A percentile compares a stretch with the other conserved stretches of the same genome.
These are phyloP conservation scores for Fusarium secorum DNA, from an alignment of 2,329 filamentous ascomycete genomes.

Conservation along the genomic window DNA sequence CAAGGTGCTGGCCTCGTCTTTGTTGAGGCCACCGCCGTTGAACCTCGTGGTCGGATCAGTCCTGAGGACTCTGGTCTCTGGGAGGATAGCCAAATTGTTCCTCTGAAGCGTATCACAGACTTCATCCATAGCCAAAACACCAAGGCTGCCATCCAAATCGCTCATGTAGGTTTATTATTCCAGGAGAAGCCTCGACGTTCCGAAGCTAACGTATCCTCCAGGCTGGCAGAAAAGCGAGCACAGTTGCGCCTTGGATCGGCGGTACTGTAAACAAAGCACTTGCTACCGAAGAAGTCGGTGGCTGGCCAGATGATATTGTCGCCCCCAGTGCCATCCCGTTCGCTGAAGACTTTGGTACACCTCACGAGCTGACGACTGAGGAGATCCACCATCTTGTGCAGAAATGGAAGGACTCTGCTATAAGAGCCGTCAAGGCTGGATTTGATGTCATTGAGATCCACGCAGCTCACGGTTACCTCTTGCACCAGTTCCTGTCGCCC, in stretches of 20 bases:
- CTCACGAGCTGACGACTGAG: slow-evolving; percentile 71
- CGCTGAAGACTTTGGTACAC: slow-evolving; percentile 65
- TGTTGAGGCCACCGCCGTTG: slow-evolving; percentile 80
- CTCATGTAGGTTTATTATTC: slow-evolving; percentile 60
- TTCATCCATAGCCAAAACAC: slow-evolving; percentile 82
- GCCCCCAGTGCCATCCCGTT: slow-evolving; percentile 64
- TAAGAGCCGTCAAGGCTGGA: slow-evolving; percentile 71
- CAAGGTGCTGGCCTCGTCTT: slow-evolving; percentile 78
- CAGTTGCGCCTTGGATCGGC: slow-evolving; percentile 69
- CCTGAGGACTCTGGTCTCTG: slow-evolving; percentile 83
- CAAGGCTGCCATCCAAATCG: slow-evolving; percentile 81
- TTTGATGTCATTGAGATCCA: slow-evolving; percentile 79
- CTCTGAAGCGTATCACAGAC: slow-evolving; percentile 74
- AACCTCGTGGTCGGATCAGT: slow-evolving; percentile 81
- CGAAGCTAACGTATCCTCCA: background rate
- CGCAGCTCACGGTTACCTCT: slow-evolving; percentile 71
- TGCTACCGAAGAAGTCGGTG: slow-evolving; percentile 60
- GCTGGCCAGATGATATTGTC: slow-evolving; percentile 66
- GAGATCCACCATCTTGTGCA: slow-evolving; percentile 73
- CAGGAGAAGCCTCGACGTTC: background rate
- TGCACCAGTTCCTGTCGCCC: slow-evolving; percentile 70
- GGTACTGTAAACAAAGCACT: slow-evolving; percentile 56
- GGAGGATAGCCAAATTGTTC: slow-evolving; percentile 82
- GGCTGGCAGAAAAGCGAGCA: slow-evolving; percentile 72
- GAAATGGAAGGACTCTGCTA: slow-evolving; percentile 66